Percentiles rank a stretch among this genome's conserved stretches.
Evolutionary conservation across 768 basidiomycete genomes (phyloP).

Genomic region (Pulveroboletus sp.): DNA sequence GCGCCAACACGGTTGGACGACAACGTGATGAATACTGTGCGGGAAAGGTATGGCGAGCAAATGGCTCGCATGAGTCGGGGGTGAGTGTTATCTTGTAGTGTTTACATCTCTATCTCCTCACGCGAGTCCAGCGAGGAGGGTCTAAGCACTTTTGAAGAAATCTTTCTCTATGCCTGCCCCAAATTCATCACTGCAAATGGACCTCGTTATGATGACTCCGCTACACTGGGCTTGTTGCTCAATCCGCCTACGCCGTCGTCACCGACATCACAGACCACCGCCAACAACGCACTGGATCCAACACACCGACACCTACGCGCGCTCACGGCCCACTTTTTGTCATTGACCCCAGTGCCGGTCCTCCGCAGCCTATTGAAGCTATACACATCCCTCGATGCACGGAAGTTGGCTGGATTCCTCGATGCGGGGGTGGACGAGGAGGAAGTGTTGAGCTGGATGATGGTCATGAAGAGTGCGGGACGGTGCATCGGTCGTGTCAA

Average conservation of each 20-base stretch:
- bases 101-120: not conserved
- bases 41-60: conserved; percentile 93
- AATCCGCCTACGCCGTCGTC: conserved; percentile 36
- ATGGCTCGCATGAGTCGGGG: conserved; percentile 79
- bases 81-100: conserved; percentile 40
- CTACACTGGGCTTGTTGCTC: conserved; percentile 48
- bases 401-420: conserved; percentile 88
- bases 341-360: conserved; percentile 74
- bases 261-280: conserved; percentile 21
- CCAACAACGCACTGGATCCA: conserved; percentile 47
- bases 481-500: conserved; percentile 54
- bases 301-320: conserved; percentile 79
- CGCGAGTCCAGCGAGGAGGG: conserved; percentile 53
- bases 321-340: conserved; percentile 77
- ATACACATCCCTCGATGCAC: conserved; percentile 89
- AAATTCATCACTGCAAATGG: conserved; percentile 95
- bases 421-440: conserved; percentile 77
- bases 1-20: conserved; percentile 92
- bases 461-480: conserved; percentile 90
- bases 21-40: conserved; percentile 87
- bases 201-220: conserved; percentile 84
- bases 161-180: conserved; percentile 92
- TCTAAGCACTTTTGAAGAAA: conserved; percentile 42
- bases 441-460: conserved; percentile 92
- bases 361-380: conserved; percentile 90